Evolutionary conservation across 1,139 yeast genomes (phyloP).

Genomic region (Saccharomyces hybrid): DNA sequence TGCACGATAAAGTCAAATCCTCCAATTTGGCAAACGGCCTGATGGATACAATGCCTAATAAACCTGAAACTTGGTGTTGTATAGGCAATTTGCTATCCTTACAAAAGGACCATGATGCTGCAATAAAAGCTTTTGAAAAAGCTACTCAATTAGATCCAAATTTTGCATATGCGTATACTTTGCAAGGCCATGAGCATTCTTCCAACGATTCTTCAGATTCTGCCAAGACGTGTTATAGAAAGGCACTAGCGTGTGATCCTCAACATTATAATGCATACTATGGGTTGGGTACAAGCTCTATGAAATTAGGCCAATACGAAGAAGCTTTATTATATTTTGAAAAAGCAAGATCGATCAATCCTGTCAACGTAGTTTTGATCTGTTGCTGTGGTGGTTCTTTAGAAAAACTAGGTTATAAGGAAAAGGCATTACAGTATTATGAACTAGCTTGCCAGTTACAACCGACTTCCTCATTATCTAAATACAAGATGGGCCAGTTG

Average conservation of each 20-base stretch:
- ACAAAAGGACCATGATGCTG: constrained; percentile 81
- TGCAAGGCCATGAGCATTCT: constrained; percentile 89
- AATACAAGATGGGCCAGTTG: constrained; percentile 83
- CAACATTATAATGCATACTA: constrained; percentile 92
- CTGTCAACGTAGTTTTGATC: constrained; percentile 79
- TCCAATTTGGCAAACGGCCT: constrained; percentile 78
- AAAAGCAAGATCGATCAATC: constrained; percentile 82
- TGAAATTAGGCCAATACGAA: constrained; percentile 75
- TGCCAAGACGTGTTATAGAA: constrained; percentile 78
- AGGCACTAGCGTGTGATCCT: constrained; percentile 67
- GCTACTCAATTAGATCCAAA: constrained; percentile 65
- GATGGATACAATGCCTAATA: constrained; percentile 53
- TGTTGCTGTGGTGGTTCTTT: constrained; percentile 94
- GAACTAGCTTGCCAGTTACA: constrained; percentile 78
- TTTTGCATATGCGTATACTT: constrained; percentile 83
- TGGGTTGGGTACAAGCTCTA: constrained; percentile 92
- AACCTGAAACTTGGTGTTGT: constrained; percentile 88
- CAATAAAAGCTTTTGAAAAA: constrained; percentile 77
- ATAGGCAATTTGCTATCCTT: constrained; percentile 85
- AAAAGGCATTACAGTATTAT: constrained; percentile 74
- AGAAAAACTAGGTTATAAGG: constrained; percentile 64
- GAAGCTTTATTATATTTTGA: constrained; percentile 84
- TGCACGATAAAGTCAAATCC: constrained; percentile 73
- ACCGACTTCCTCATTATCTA: constrained; percentile 78
- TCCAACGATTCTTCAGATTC: constrained; percentile 85